Evolutionary conservation across 208 protist genomes (phyloP).

Genomic region (Trypanosoma boissoni): DNA sequence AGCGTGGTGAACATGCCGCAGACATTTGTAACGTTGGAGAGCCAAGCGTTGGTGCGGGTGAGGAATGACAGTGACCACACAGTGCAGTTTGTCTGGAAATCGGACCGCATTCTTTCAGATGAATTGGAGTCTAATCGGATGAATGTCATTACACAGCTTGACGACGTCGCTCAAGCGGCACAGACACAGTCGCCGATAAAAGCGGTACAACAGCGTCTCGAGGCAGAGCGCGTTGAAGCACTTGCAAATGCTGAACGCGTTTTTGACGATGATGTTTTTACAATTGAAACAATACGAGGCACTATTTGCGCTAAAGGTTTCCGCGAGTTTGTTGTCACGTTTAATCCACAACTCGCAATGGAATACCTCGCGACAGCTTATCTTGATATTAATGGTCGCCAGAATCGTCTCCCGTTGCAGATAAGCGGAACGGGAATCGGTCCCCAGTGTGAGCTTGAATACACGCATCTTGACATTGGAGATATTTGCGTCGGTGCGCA

Average conservation of each 20-base stretch:
- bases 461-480: conserved; percentile 86
- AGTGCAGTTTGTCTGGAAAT: conserved; percentile 84
- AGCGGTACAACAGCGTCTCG: conserved; percentile 17
- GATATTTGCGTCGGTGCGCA: conserved; percentile 94
- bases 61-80: conserved; percentile 83
- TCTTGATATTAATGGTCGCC: conserved; percentile 76
- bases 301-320: conserved; percentile 74
- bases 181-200: conserved; percentile 8
- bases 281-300: conserved; percentile 82
- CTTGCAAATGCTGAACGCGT: conserved; percentile 23
- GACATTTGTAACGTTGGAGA: conserved; percentile 91
- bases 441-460: conserved; percentile 90
- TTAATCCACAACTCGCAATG: conserved; percentile 85
- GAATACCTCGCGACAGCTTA: conserved; percentile 70
- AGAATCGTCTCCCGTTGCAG: conserved; percentile 70
- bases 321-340: conserved; percentile 88
- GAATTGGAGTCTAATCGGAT: conserved; percentile 5
- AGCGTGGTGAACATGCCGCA: conserved; percentile 57
- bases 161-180: conserved; percentile 9
- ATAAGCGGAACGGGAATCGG: conserved; percentile 83
- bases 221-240: conserved; percentile 3
- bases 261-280: conserved; percentile 87
- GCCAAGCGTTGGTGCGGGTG: conserved; percentile 79
- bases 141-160: conserved; percentile 12
- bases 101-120: conserved; percentile 26